Evolutionary conservation across 2,329 filamentous ascomycete genomes (phyloP).

Genomic region (Alternaria panax): DNA sequence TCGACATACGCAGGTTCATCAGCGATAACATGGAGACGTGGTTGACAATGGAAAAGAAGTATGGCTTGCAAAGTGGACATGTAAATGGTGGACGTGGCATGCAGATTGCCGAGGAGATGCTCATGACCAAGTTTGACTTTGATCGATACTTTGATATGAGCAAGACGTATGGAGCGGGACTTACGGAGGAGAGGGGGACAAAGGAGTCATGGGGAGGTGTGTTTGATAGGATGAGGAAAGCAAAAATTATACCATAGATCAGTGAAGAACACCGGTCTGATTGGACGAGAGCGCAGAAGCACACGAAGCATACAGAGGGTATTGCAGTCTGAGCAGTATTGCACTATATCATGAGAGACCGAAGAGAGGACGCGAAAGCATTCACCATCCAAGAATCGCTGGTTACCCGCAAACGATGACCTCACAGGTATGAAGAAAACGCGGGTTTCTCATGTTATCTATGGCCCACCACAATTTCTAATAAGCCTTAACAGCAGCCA

Average conservation of each 20-base stretch:
- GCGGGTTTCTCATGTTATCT: no score
- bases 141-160: constrained; percentile 57
- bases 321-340: no score
- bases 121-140: constrained; percentile 55
- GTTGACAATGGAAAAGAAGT: constrained; percentile 30
- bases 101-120: constrained; percentile 53
- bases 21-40: constrained; percentile 36
- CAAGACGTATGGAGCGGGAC: constrained; percentile 53
- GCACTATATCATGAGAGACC: no score
- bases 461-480: not conserved
- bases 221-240: constrained; percentile 56
- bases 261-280: not conserved
- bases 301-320: no score
- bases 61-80: constrained; percentile 48
- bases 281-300: no score
- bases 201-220: constrained; percentile 51
- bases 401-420: no score
- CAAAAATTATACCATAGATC: constrained; percentile 50
- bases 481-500: constrained; percentile 7
- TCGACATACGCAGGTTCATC: constrained; percentile 40
- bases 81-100: constrained; percentile 49
- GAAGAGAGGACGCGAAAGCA: no score
- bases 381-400: no score
- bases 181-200: constrained; percentile 53
- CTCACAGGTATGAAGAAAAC: no score